Evolutionary conservation across 257 asterid species (phyloP), one percentile per base, ranked within the genome.

Genomic region (Anisodus acutangulus): DNA sequence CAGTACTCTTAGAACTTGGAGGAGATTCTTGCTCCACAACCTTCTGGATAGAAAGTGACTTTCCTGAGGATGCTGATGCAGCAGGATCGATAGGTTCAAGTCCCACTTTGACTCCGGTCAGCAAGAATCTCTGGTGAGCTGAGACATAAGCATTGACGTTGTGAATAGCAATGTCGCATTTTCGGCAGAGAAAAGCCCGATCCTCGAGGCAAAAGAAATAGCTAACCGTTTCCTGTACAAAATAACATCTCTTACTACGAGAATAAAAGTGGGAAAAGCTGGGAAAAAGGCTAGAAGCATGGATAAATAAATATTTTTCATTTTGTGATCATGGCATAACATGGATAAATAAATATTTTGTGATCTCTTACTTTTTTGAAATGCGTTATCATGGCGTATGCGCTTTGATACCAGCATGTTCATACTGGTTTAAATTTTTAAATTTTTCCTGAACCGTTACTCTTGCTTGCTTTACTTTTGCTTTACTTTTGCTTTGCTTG

Each of bases 131-230:
- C 89, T 89, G 95, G 83, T 97, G 99, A 45, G 85, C 88, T 35
- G 98, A 92, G 82, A 97, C 98, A 84, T 90, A 84, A 6, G 88
- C 1, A 81, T 97, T 97, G 6, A 78, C 90, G 0, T 93, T 88
- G 90, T 97, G 99, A 70, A 93, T 87, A 37, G 94, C 84, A 13
- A 94, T 91, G 84, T 97, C 99, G 41, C 99, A 97, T 79, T 91
- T 94, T 68, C 98, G 78, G 88, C 99, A 97, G 1, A 97, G 95
- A 70, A 97, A 84, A 84, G 99, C 97, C 72, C 99, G 92, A 84
- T 97, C 99, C 89, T 97, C 97, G 22, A 96, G 89, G 88, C 99
- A 97, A 85, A 97, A 97, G 94, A 97, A 92, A 88, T 89, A 97
- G 26, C 99, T 97, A 10, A 87, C 88, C 0, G 98, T 82, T 90